phyloP scores from a whole-genome alignment of 1,284 basidiomycete genomes.

The Sanghuangporus weigelae region DNA sequence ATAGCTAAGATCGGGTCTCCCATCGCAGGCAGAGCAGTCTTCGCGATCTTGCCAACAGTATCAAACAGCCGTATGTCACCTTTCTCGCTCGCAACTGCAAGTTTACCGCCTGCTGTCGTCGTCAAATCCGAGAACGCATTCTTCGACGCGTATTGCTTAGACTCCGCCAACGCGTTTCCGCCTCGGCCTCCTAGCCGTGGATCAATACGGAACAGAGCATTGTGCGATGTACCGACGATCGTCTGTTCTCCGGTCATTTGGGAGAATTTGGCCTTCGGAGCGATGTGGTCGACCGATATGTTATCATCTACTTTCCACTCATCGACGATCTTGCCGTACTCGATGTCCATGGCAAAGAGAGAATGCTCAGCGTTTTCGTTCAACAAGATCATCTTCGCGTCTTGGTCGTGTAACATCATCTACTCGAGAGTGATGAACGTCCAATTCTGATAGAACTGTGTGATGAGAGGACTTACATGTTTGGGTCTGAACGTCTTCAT shows the following conservation, averaged over 20 bases:
- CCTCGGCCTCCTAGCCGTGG: conserved; percentile 65
- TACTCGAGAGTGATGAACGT: conserved; percentile 28
- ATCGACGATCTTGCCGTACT: conserved; percentile 95
- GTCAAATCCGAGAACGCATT: conserved; percentile 93
- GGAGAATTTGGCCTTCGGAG: conserved; percentile 93
- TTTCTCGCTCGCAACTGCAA: conserved; percentile 94
- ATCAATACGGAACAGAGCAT: conserved; percentile 96
- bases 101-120: conserved; percentile 82
- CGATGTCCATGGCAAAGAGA: conserved; percentile 90
- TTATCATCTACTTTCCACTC: conserved; percentile 97
- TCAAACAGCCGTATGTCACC: conserved; percentile 97
- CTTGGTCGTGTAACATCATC: conserved; percentile 98
- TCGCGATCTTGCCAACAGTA: conserved; percentile 96
- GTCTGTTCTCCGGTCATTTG: conserved; percentile 93
- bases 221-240: conserved; percentile 88
- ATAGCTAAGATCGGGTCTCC: conserved; percentile 95
- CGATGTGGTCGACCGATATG: conserved; percentile 82
- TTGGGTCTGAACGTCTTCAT: conserved; percentile 85
- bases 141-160: conserved; percentile 94
- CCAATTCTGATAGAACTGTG: not conserved
- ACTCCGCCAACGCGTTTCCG: conserved; percentile 91
- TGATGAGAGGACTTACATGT: conserved; percentile 50
- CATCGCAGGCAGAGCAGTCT: conserved; percentile 94
- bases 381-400: conserved; percentile 92
- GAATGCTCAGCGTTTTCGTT: conserved; percentile 83